Conservation (phyloP, 768 basidiomycete genomes). For the Calvatia gigantea region DNA sequence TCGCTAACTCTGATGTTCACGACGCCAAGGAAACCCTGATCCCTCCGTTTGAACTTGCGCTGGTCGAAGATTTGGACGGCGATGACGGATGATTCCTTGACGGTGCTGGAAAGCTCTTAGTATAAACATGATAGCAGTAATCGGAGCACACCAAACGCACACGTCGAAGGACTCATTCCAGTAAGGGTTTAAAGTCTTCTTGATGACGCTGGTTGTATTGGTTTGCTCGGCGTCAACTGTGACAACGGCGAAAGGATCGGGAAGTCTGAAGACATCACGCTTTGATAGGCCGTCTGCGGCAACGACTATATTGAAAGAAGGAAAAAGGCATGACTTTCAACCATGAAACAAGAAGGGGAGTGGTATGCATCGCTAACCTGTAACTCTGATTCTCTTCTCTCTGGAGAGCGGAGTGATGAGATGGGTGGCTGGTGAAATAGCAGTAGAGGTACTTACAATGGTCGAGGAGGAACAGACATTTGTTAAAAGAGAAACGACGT, state of each 20-base stretch:
- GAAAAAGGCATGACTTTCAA: background rate
- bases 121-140: conserved; percentile 11
- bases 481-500: background rate
- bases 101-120: conserved; percentile 51
- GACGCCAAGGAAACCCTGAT: conserved; percentile 97
- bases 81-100: conserved; percentile 96
- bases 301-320: conserved; percentile 57
- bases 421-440: background rate
- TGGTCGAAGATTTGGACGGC: conserved; percentile 99
- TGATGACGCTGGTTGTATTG: conserved; percentile 94
- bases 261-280: conserved; percentile 93
- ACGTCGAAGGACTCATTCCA: conserved; percentile 99
- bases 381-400: conserved; percentile 76
- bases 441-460: conserved; percentile 33
- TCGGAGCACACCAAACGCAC: conserved; percentile 40
- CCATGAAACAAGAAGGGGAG: background rate
- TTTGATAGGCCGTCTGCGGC: conserved; percentile 93
- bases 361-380: conserved; percentile 43
- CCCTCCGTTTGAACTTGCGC: conserved; percentile 96
- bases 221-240: conserved; percentile 98
- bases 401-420: conserved; percentile 22
- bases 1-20: conserved; percentile 93
- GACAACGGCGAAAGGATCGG: conserved; percentile 97
- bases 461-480: conserved; percentile 46
- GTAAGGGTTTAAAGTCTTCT: conserved; percentile 92